Percentiles rank a stretch among this genome's conserved stretches.
These are phyloP conservation scores for Cucumis hystrix DNA, from an alignment of 306 rosid genomes.

Conservation along the genomic window DNA sequence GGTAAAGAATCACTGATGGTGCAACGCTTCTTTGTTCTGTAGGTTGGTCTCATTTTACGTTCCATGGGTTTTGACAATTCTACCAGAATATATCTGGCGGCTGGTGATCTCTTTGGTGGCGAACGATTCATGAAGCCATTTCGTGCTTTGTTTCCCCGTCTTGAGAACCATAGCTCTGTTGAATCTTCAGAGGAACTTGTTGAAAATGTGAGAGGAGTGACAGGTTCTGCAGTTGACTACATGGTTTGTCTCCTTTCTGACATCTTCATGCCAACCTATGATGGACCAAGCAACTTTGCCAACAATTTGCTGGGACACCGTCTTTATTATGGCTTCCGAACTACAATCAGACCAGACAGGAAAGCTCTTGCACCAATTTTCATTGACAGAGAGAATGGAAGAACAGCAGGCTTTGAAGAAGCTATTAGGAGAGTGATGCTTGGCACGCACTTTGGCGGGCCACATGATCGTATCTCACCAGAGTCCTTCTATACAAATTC, in stretches of 20 bases:
- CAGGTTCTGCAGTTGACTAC: slow-evolving; percentile 98
- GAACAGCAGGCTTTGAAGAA: slow-evolving; percentile 50
- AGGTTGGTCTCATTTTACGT: slow-evolving; percentile 83
- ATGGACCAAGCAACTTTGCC: slow-evolving; percentile 99
- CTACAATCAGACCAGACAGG: slow-evolving; percentile 83
- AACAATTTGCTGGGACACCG: slow-evolving; percentile 98
- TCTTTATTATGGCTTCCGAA: slow-evolving; percentile 89
- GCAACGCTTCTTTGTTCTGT: neutral
- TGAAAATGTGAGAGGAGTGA: slow-evolving; percentile 67
- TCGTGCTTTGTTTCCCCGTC: slow-evolving; percentile 61
- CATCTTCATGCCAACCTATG: slow-evolving; percentile 97
- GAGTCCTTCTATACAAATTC: slow-evolving; percentile 97
- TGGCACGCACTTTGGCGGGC: slow-evolving; percentile 74
- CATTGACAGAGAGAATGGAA: slow-evolving; percentile 61
- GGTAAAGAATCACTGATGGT: neutral
- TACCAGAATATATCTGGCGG: slow-evolving; percentile 44
- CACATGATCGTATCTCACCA: slow-evolving; percentile 70
- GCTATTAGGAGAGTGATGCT: slow-evolving; percentile 70
- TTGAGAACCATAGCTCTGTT: slow-evolving; percentile 74
- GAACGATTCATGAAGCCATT: slow-evolving; percentile 82
- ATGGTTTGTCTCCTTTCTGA: slow-evolving; percentile 98
- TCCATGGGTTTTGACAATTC: slow-evolving; percentile 46
- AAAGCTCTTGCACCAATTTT: slow-evolving; percentile 92
- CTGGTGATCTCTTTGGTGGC: slow-evolving; percentile 94
- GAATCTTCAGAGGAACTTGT: slow-evolving; percentile 62